Percentiles rank a stretch among this genome's conserved stretches.
Evolutionary conservation across 805 yeast genomes (phyloP).

Genomic region (Candida chauliodis): DNA sequence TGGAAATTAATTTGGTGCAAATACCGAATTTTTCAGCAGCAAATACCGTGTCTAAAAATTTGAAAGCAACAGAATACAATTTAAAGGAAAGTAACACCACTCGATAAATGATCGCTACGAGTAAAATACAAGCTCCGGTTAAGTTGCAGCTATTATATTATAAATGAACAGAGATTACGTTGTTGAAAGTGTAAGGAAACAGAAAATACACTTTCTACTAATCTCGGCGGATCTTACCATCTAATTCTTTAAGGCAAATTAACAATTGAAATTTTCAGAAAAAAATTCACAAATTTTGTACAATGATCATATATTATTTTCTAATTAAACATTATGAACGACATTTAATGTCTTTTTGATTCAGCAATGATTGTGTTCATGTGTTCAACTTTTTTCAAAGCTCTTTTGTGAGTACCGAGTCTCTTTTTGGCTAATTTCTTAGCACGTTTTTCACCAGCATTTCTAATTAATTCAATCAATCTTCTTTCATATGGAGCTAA

Average conservation of each 20-base stretch:
- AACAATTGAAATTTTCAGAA: too few relatives aligned
- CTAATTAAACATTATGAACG: too few relatives aligned
- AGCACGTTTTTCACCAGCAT: constrained; percentile 99
- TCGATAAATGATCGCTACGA: too few relatives aligned
- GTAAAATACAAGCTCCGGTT: too few relatives aligned
- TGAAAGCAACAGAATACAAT: too few relatives aligned
- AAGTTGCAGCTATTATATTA: too few relatives aligned
- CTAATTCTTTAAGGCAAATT: background rate
- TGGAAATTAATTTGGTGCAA: background rate
- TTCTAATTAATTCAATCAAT: constrained; percentile 98
- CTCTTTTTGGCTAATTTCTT: constrained; percentile 99
- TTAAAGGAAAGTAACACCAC: too few relatives aligned
- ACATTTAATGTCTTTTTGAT: constrained; percentile 82
- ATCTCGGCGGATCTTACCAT: background rate
- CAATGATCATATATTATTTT: too few relatives aligned
- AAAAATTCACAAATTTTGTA: background rate
- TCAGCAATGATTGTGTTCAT: constrained; percentile 94
- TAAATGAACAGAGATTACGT: too few relatives aligned
- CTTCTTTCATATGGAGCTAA: constrained; percentile 99
- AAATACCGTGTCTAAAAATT: too few relatives aligned
- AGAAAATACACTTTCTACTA: background rate
- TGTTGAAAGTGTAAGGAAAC: too few relatives aligned
- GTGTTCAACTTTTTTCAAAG: constrained; percentile 99
- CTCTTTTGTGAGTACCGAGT: constrained; percentile 99
- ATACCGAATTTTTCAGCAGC: background rate